phyloP scores from a whole-genome alignment of 306 rosid species.

The Calophaca sinica region DNA sequence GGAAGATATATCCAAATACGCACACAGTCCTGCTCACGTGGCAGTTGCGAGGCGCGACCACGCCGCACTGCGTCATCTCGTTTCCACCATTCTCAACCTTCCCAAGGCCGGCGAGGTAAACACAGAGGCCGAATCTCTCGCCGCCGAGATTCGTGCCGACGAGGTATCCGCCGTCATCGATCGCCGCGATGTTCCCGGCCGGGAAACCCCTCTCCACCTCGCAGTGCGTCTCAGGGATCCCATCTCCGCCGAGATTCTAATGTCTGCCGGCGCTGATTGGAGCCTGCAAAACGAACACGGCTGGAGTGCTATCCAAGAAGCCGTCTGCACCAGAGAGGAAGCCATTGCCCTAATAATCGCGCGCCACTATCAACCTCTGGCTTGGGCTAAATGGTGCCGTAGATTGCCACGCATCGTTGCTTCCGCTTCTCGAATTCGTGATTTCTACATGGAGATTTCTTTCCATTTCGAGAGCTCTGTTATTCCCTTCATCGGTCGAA shows the following conservation, averaged over 20 bases:
- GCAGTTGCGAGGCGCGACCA: constrained; percentile 81
- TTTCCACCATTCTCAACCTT: constrained; percentile 70
- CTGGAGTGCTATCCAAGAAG: constrained; percentile 99
- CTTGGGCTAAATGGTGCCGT: constrained; percentile 99
- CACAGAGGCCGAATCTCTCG: constrained; percentile 77
- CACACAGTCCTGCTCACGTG: constrained; percentile 86
- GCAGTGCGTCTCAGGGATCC: constrained; percentile 90
- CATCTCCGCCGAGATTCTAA: constrained; percentile 84
- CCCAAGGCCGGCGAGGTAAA: constrained; percentile 79
- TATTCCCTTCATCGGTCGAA: constrained; percentile 93
- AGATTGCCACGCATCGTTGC: constrained; percentile 92
- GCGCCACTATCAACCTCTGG: constrained; percentile 89
- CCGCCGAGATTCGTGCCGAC: constrained; percentile 85
- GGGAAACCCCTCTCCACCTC: constrained; percentile 98
- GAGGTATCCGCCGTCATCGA: constrained; percentile 75
- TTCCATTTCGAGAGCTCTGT: constrained; percentile 99
- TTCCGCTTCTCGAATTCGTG: constrained; percentile 85
- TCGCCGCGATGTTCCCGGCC: constrained; percentile 88
- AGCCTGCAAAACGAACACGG: constrained; percentile 94
- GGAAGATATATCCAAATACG: constrained; percentile 86
- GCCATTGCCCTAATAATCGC: constrained; percentile 86
- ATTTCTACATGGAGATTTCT: constrained; percentile 95
- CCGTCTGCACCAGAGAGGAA: constrained; percentile 93
- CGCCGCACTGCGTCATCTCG: constrained; percentile 71
- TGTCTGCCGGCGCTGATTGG: constrained; percentile 98